Evolutionary conservation across 345 rosid species (phyloP), one percentile per base, ranked within the genome.

Genomic region (Triadica sebifera): DNA sequence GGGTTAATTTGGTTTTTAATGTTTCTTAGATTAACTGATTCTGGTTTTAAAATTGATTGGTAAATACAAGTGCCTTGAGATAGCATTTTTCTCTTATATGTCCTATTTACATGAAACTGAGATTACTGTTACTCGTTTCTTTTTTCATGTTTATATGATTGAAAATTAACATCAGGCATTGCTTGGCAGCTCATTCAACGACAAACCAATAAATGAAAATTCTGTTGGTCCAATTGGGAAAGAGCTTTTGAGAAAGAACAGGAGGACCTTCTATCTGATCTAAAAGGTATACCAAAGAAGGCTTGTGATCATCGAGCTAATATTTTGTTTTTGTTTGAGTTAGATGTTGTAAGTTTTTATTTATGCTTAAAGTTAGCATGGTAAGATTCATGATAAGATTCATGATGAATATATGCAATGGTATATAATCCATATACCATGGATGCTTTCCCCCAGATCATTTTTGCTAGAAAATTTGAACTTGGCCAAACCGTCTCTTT

Each of bases 241-340:
- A 80, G 99, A 96, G 68, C 87, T 95, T 72, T 91, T 65, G 96
- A 95, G 79, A 95, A 81, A 86, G 99, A 95, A 85, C 99, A 95
- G 80, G 93, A 90, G 3, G 91, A 91, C 83, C 97, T 96, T 74
- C 89, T 96, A 46, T 67, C 92, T 47, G 97, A 96, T 82, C 82
- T 96, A 41, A 93, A 90, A 84, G 93, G 93, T 76, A 89, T 93
- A 61, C 98, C 99, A 1, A 96, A 93, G 86, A 96, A 93, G 83
- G 99, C 98, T 78, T 96, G 99, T 69, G 97, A 93, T 88, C 97
- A 97, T 45, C 90, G 97, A 29, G 98, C 92, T 84, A 89, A 98
- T 81, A 75, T 60, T 67, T 79, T 77, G 4, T 67, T 63, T 72
- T 69, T 22, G 12, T 60, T 57, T 67, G 12, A 17, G 22, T 17